These are phyloP conservation scores for Bertia moriformis DNA, from an alignment of 2,329 filamentous ascomycete species.

Conservation along the genomic window DNA sequence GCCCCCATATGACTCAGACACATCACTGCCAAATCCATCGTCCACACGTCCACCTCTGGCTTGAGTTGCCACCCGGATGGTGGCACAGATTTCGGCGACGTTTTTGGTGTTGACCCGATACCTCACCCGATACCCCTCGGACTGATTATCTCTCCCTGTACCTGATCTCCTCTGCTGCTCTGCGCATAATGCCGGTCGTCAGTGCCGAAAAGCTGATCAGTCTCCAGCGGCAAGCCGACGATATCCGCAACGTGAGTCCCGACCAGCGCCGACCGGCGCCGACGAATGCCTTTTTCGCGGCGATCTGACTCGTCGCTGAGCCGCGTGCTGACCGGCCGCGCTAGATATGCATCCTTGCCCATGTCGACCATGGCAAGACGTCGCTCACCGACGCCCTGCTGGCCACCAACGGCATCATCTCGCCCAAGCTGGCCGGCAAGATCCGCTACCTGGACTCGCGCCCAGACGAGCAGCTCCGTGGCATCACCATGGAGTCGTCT, in stretches of 20 bases:
- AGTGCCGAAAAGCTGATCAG: conserved; percentile 77
- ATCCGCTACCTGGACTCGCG: conserved; percentile 94
- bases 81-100: too few relatives aligned
- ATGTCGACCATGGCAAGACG: conserved; percentile 97
- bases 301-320: conserved; percentile 6
- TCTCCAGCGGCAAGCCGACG: conserved; percentile 74
- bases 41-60: too few relatives aligned
- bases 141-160: too few relatives aligned
- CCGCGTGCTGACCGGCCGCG: conserved; percentile 15
- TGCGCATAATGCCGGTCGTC: conserved; percentile 71
- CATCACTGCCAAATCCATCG: too few relatives aligned
- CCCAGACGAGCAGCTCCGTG: conserved; percentile 85
- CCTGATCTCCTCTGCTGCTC: too few relatives aligned
- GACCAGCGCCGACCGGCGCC: conserved; percentile 40
- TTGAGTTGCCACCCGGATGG: too few relatives aligned
- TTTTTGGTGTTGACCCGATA: too few relatives aligned
- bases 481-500: conserved; percentile 99
- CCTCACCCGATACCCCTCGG: too few relatives aligned
- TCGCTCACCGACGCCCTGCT: conserved; percentile 91
- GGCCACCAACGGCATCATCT: conserved; percentile 98
- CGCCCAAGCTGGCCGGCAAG: conserved; percentile 90
- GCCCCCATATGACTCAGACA: too few relatives aligned
- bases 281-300: conserved; percentile 8
- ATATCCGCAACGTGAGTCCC: conserved; percentile 95
- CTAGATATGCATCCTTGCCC: conserved; percentile 93